Conservation (phyloP, 1,284 basidiomycete genomes). For the Ustilago tritici region DNA sequence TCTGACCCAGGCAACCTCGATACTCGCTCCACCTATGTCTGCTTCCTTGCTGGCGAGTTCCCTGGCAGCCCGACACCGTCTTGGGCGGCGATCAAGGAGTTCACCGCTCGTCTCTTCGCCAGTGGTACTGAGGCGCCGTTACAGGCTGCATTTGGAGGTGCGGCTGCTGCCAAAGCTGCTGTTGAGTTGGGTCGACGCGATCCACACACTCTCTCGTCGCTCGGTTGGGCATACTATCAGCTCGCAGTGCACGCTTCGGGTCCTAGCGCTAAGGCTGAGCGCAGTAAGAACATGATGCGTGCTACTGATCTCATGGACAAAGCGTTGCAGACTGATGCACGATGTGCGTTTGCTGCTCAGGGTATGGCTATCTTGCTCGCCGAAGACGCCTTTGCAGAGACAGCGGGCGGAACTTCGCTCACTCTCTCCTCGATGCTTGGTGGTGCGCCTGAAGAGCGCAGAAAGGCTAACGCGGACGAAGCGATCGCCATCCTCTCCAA, state of each 20-base stretch:
- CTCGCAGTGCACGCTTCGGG: slow-evolving; percentile 60
- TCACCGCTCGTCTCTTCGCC: slow-evolving; percentile 64
- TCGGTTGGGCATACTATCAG: slow-evolving; percentile 69
- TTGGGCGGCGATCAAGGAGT: slow-evolving; percentile 66
- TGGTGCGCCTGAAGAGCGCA: slow-evolving; percentile 51
- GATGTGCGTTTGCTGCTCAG: slow-evolving; percentile 67
- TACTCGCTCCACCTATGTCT: slow-evolving; percentile 64
- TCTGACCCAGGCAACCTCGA: slow-evolving; percentile 65
- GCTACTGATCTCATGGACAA: slow-evolving; percentile 68
- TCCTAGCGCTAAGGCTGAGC: slow-evolving; percentile 54
- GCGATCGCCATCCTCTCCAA: slow-evolving; percentile 63
- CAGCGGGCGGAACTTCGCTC: slow-evolving; percentile 33
- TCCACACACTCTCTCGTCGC: slow-evolving; percentile 58
- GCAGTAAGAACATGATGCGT: slow-evolving; percentile 63
- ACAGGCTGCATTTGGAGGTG: slow-evolving; percentile 56
- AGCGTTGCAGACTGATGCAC: slow-evolving; percentile 57
- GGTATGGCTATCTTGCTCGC: slow-evolving; percentile 66
- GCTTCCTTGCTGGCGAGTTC: slow-evolving; percentile 67
- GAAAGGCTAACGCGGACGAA: slow-evolving; percentile 61
- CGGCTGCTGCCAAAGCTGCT: slow-evolving; percentile 51
- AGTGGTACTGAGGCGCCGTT: slow-evolving; percentile 40
- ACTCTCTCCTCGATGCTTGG: slow-evolving; percentile 29
- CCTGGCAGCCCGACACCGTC: slow-evolving; percentile 57
- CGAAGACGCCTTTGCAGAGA: slow-evolving; percentile 64
- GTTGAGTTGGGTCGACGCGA: slow-evolving; percentile 62